Conservation (phyloP, 2,329 filamentous ascomycete genomes). For the Botryotinia narcissicola region DNA sequence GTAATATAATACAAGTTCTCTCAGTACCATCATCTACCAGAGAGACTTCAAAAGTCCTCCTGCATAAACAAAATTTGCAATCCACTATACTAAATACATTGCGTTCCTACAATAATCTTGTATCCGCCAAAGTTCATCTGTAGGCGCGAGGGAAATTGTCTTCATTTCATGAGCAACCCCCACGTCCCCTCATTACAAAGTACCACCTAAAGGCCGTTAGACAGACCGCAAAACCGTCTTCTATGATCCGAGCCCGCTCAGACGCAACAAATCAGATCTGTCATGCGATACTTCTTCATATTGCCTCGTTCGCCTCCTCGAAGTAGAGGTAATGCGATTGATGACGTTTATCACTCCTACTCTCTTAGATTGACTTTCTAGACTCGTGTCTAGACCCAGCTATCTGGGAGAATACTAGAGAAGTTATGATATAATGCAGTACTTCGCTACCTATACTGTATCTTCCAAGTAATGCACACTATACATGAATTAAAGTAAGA, state of each 20-base stretch:
- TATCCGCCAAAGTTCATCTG: fast-evolving
- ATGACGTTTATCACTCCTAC: neutral
- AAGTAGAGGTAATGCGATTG: neutral
- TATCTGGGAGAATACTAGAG: fast-evolving
- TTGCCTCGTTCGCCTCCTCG: neutral
- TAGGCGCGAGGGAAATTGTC: neutral
- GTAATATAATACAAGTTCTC: no score
- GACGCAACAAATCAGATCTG: neutral
- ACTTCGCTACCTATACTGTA: neutral
- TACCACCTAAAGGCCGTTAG: neutral
- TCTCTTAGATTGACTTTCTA: fast-evolving
- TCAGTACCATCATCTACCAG: fast-evolving
- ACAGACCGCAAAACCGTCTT: neutral
- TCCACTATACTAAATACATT: no score
- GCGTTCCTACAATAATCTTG: no score
- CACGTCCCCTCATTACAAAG: neutral
- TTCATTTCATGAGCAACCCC: neutral
- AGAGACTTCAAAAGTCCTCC: no score
- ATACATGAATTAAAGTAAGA: neutral
- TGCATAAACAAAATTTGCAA: no score
- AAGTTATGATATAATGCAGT: neutral
- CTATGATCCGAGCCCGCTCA: no score
- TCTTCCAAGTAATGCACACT: fast-evolving
- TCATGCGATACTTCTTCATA: neutral
- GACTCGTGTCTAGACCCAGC: neutral